These are phyloP conservation scores for Metschnikowia gruessii DNA, from an alignment of 805 yeast species.

Conservation along the genomic window DNA sequence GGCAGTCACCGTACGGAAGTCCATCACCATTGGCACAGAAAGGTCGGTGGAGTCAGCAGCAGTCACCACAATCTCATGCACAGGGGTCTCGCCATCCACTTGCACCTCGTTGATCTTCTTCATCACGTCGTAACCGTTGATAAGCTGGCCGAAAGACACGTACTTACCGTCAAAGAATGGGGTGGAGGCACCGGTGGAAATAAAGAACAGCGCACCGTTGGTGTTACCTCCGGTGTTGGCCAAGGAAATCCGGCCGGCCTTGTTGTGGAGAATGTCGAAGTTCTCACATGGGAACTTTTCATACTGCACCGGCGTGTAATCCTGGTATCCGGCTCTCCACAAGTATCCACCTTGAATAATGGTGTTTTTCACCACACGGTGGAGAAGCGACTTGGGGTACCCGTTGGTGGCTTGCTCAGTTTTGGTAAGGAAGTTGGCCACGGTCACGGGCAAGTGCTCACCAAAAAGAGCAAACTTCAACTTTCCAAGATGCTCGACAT, in stretches of 20 bases:
- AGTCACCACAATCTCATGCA: constrained; percentile 9
- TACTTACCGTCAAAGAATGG: constrained; percentile 23
- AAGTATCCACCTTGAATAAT: constrained; percentile 42
- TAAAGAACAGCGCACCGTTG: constrained; percentile 26
- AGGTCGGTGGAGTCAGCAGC: constrained; percentile 4
- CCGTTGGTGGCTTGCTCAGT: constrained; percentile 29
- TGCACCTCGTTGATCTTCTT: constrained; percentile 13
- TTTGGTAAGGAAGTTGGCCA: constrained; percentile 32
- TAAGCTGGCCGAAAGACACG: constrained; percentile 30
- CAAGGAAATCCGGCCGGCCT: constrained; percentile 33
- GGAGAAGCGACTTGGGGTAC: constrained; percentile 26
- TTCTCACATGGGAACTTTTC: constrained; percentile 29
- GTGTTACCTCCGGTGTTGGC: constrained; percentile 26
- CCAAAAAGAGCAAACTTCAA: constrained; percentile 28
- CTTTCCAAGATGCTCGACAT: constrained; percentile 33
- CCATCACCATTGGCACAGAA: constrained; percentile 4
- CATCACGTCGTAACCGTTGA: constrained; percentile 22
- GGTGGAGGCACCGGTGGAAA: constrained; percentile 19
- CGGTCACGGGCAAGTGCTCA: constrained; percentile 27
- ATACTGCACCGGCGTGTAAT: constrained; percentile 25
- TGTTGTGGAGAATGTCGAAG: constrained; percentile 26
- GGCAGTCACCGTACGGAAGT: constrained; percentile 6
- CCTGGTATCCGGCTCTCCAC: constrained; percentile 8
- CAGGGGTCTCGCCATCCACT: constrained; percentile 9
- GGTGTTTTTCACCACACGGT: constrained; percentile 35